These are phyloP conservation scores for Malus hybrid DNA, from an alignment of 331 rosid species.

Conservation along the genomic window DNA sequence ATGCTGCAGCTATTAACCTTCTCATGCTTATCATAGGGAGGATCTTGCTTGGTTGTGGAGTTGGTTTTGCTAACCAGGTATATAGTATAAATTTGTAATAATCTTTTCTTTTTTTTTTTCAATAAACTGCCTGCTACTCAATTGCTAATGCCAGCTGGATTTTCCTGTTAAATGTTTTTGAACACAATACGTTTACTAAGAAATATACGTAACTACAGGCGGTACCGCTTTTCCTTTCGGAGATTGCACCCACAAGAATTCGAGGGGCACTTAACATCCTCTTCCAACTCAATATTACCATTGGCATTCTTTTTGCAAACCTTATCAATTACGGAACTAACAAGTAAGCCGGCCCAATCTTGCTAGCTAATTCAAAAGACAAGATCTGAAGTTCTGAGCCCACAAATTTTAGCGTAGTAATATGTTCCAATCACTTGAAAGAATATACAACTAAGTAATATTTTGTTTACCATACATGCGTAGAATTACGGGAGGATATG, in stretches of 20 bases:
- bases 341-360: constrained; percentile 1
- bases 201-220: constrained; percentile 5
- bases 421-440: too few species aligned
- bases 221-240: constrained; percentile 32
- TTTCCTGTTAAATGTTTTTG: neutral
- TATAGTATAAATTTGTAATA: neutral
- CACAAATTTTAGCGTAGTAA: too few species aligned
- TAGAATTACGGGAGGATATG: constrained; percentile 3
- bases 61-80: constrained; percentile 78
- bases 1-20: constrained; percentile 24
- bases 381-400: too few species aligned
- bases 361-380: neutral
- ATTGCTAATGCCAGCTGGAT: neutral
- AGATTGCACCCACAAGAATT: constrained; percentile 30
- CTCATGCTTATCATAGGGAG: constrained; percentile 46
- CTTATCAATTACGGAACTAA: constrained; percentile 16
- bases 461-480: too few species aligned
- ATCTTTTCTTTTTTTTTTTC: too few species aligned
- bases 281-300: constrained; percentile 29
- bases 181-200: too few species aligned
- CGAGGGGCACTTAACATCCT: constrained; percentile 30
- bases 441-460: too few species aligned
- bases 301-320: too few species aligned
- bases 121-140: neutral
- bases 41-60: constrained; percentile 58